These are phyloP conservation scores for Flaveria brownii DNA, from an alignment of 129 eudicot genomes.

Conservation along the genomic window DNA sequence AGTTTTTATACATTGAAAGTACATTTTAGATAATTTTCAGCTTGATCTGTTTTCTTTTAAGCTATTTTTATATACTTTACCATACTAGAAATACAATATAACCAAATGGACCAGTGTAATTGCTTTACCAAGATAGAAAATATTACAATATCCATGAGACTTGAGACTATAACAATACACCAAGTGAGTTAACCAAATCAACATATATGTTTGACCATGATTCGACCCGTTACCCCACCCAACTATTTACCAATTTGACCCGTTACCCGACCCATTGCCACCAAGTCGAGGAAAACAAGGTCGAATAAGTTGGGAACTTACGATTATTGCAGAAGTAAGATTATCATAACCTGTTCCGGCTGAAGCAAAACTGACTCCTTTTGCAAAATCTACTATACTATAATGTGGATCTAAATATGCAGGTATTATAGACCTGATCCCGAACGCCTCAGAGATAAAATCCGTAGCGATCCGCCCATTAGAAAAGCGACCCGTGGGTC, in stretches of 20 bases:
- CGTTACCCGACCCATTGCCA: constrained; percentile 6
- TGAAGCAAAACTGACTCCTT: constrained; percentile 92
- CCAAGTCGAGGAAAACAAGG: background rate
- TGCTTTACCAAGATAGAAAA: background rate
- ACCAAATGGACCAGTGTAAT: background rate
- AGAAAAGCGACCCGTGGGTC: constrained; percentile 77
- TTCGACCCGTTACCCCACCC: background rate
- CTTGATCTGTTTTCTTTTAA: background rate
- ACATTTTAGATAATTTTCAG: background rate
- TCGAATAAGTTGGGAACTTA: constrained; percentile 40
- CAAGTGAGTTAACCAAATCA: background rate
- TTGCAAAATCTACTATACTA: constrained; percentile 59
- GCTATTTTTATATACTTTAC: background rate
- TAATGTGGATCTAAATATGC: constrained; percentile 74
- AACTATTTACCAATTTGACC: background rate
- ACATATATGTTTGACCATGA: background rate
- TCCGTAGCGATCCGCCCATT: constrained; percentile 83
- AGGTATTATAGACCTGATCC: constrained; percentile 62
- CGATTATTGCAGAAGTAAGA: constrained; percentile 67
- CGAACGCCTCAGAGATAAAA: constrained; percentile 77
- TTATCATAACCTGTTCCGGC: constrained; percentile 92
- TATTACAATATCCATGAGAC: background rate
- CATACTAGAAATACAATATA: background rate
- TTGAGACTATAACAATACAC: background rate
- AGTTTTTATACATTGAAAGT: background rate